These are phyloP conservation scores for Sequoia sempervirens DNA, from an alignment of 75 land plant genomes.

Conservation along the genomic window DNA sequence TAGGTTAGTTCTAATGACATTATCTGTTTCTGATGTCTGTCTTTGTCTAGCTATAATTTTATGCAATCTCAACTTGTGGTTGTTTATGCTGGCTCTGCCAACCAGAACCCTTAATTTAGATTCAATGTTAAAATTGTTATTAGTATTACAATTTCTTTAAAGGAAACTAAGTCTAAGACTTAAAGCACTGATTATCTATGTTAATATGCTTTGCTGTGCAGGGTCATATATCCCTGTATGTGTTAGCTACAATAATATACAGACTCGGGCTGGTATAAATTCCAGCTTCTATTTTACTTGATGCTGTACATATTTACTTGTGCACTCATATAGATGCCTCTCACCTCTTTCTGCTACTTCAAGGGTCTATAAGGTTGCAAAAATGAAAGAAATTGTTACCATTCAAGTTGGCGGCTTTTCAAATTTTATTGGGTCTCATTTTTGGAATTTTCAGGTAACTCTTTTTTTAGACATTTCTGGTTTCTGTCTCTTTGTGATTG, in stretches of 20 bases:
- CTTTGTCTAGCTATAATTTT: neutral
- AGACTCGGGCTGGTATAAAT: neutral
- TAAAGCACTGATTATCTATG: neutral
- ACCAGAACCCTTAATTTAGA: neutral
- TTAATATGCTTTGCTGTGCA: neutral
- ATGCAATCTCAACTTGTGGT: neutral
- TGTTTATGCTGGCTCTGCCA: neutral
- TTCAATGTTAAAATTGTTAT: neutral
- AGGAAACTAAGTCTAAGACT: neutral
- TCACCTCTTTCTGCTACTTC: neutral
- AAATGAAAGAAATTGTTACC: constrained; percentile 87
- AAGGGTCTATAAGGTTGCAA: neutral
- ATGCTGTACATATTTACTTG: neutral
- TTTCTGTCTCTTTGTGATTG: constrained; percentile 2
- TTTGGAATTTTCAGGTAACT: constrained; percentile 98
- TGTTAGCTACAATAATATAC: neutral
- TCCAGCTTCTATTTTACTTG: neutral
- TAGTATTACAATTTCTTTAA: neutral
- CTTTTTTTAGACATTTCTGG: neutral
- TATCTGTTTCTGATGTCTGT: neutral
- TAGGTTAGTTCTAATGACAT: no score
- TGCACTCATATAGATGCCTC: neutral
- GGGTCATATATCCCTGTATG: neutral
- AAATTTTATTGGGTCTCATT: constrained; percentile 87
- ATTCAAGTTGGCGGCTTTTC: constrained; percentile 89